phyloP scores from a whole-genome alignment of 257 asterid species.

The Asclepias syriaca region DNA sequence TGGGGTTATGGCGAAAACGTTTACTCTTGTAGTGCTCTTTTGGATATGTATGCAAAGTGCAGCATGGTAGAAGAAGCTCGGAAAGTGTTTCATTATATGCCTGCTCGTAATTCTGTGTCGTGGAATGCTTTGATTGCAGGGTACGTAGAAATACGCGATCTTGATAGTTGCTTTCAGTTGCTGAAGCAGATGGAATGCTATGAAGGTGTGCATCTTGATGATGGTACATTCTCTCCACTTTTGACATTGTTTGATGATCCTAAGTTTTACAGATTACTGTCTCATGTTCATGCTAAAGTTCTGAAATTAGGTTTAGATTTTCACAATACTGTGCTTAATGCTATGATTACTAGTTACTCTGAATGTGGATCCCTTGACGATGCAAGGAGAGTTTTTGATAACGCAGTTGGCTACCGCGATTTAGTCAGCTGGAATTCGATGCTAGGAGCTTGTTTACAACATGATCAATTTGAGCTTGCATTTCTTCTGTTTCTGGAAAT shows the following conservation, averaged over 20 bases:
- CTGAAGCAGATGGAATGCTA: constrained; percentile 46
- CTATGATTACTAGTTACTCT: constrained; percentile 61
- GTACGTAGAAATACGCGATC: constrained; percentile 49
- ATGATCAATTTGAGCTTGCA: constrained; percentile 35
- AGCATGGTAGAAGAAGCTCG: constrained; percentile 51
- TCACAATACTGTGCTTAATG: constrained; percentile 64
- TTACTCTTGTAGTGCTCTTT: constrained; percentile 66
- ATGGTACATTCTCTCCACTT: constrained; percentile 77
- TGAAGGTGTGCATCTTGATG: constrained; percentile 50
- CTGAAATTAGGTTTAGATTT: constrained; percentile 51
- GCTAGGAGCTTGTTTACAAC: constrained; percentile 63
- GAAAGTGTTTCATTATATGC: constrained; percentile 51
- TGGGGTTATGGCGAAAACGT: constrained; percentile 57
- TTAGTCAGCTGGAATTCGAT: constrained; percentile 81
- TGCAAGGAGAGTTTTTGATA: constrained; percentile 48
- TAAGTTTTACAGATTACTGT: constrained; percentile 30
- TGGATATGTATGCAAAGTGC: constrained; percentile 77
- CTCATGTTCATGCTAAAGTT: constrained; percentile 71
- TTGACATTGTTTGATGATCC: constrained; percentile 51
- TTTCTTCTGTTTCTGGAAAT: constrained; percentile 54
- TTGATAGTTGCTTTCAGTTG: constrained; percentile 37
- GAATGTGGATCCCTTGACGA: constrained; percentile 50
- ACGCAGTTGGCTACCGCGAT: constrained; percentile 47
- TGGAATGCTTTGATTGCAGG: constrained; percentile 89
- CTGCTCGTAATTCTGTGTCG: constrained; percentile 58